Percentiles rank a stretch among this genome's conserved stretches.
These are phyloP conservation scores for Metschnikowia lochheadii DNA, from an alignment of 805 yeast species.

Conservation along the genomic window DNA sequence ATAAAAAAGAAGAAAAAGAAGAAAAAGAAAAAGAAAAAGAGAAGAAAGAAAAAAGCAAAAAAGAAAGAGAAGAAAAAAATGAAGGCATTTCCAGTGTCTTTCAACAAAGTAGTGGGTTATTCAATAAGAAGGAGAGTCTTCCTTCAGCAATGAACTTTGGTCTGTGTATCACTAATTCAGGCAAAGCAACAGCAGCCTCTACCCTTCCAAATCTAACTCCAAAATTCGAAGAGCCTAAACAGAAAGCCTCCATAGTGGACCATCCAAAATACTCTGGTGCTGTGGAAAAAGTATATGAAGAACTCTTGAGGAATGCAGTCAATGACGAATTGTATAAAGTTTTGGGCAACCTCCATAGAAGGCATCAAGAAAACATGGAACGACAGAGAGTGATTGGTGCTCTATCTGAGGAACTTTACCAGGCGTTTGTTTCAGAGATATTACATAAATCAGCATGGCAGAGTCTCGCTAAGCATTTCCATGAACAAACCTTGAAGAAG, in stretches of 20 bases:
- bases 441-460: slow-evolving; percentile 41
- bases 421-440: slow-evolving; percentile 60
- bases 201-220: background rate
- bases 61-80: background rate
- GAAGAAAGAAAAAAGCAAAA: background rate
- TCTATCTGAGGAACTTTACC: slow-evolving; percentile 49
- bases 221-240: background rate
- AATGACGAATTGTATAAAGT: slow-evolving; percentile 22
- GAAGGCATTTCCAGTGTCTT: background rate
- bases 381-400: slow-evolving; percentile 26
- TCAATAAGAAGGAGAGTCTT: background rate
- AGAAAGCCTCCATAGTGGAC: background rate
- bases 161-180: background rate
- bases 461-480: slow-evolving; percentile 42
- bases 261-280: background rate
- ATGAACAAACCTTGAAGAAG: slow-evolving; percentile 29
- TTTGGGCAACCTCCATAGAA: slow-evolving; percentile 24
- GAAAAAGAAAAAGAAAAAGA: background rate
- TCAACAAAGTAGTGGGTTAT: background rate
- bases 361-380: slow-evolving; percentile 21
- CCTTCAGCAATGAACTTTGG: background rate
- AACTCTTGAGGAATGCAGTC: slow-evolving; percentile 22
- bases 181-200: background rate
- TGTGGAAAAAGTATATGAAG: slow-evolving; percentile 3
- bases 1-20: background rate